Evolutionary conservation across 2,329 filamentous ascomycete genomes (phyloP).

Genomic region (Huntiella bhutanensis): DNA sequence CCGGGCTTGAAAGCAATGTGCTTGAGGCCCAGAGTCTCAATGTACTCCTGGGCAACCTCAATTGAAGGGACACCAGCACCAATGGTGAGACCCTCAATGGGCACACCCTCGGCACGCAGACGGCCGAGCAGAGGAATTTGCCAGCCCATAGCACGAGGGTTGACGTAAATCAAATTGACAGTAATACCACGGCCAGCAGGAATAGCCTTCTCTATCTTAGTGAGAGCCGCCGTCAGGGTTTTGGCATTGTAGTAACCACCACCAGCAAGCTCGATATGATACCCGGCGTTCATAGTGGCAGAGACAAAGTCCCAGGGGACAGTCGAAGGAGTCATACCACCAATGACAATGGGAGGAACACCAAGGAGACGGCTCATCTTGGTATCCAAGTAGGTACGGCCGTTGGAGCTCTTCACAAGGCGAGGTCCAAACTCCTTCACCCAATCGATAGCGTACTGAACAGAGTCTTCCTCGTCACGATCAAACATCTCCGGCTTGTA

Average conservation of each 20-base stretch:
- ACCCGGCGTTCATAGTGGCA: slow-evolving; percentile 86
- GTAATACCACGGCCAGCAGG: slow-evolving; percentile 74
- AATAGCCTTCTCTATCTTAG: slow-evolving; percentile 69
- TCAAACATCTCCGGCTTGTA: slow-evolving; percentile 98
- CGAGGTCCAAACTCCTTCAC: slow-evolving; percentile 93
- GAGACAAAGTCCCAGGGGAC: slow-evolving; percentile 84
- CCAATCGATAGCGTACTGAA: slow-evolving; percentile 94
- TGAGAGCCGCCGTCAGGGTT: slow-evolving; percentile 64
- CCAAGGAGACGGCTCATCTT: slow-evolving; percentile 84
- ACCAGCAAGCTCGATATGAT: slow-evolving; percentile 77
- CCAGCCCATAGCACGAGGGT: slow-evolving; percentile 77
- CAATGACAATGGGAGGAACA: slow-evolving; percentile 72
- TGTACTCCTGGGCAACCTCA: slow-evolving; percentile 84
- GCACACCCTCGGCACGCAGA: slow-evolving; percentile 66
- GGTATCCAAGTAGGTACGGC: slow-evolving; percentile 84
- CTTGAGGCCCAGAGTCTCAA: slow-evolving; percentile 78
- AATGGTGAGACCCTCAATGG: slow-evolving; percentile 81
- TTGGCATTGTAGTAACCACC: slow-evolving; percentile 76
- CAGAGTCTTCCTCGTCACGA: slow-evolving; percentile 80
- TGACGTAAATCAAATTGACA: slow-evolving; percentile 81
- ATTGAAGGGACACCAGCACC: slow-evolving; percentile 87
- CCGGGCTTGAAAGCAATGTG: slow-evolving; percentile 92
- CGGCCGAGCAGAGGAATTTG: slow-evolving; percentile 71
- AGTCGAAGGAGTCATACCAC: slow-evolving; percentile 83
- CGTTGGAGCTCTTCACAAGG: slow-evolving; percentile 72